Base-by-base conservation (phyloP, 2,329 filamentous ascomycete genomes). In the Trichoderma guizhouense region DNA sequence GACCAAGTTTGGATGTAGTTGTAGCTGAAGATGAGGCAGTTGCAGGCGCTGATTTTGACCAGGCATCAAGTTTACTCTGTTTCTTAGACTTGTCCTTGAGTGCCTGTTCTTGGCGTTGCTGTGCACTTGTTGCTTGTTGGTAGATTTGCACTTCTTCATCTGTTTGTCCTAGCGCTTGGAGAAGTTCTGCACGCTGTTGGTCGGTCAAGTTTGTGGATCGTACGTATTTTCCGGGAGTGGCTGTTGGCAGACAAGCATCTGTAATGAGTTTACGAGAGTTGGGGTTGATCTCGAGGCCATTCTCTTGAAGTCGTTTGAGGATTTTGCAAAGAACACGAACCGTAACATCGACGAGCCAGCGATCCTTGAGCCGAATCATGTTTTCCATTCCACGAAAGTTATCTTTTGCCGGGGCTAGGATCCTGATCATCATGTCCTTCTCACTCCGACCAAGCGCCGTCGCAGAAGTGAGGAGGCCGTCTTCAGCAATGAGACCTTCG, bases 331-430 rank as follows among this genome's bases (percentile, higher is more conserved):
- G 89, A 32, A 98, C 88, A 32, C 90, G 91, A 63, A 97, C 93
- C 15, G 95, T 91, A 51, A 93, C 93, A 72, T 88, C 90, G 43
- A 96, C 91, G 8, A 99, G 87, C 81, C 94, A 98, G 70, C 90
- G 87, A 79, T 99, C 96, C 74, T 95, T 92, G 5, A 99, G 86
- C 71, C 96, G 90, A 69, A 99, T 88, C 94, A 97, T 97, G 79
- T 92, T 93, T 47, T 92, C 91, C 82, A 97, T 91, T 18, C 90
- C 90, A 79, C 92, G 88, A 12, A 93, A 83, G 66, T 83, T 80
- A 30, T 83, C 79, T 43, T 83, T 83, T 11, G 81, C 79, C 2
- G 84, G 82, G 15, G 77, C 75, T 11, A 84, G 78, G n/a, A 83
- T 81, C 61, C 77, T 79, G 3, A 78, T 76, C 82, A 84, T 84